These are phyloP conservation scores for Meredithiella fracta DNA, from an alignment of 2,329 filamentous ascomycete species.

Conservation along the genomic window DNA sequence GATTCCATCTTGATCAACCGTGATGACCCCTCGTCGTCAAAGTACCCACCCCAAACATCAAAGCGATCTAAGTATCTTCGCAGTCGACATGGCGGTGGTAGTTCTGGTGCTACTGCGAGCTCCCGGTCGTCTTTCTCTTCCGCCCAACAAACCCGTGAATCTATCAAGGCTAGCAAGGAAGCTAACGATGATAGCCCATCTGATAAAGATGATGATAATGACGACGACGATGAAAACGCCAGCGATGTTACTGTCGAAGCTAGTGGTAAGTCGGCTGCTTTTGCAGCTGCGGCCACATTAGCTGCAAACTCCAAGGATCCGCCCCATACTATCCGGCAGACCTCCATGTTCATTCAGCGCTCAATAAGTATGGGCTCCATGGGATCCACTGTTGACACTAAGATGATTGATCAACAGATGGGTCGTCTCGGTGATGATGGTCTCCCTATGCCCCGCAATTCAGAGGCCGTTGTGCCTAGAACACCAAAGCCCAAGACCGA, in stretches of 20 bases:
- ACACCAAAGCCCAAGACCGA: constrained; percentile 52
- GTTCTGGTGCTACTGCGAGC: background rate
- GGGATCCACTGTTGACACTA: constrained; percentile 48
- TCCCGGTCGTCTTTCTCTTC: background rate
- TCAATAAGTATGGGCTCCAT: constrained; percentile 81
- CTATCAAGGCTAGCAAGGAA: background rate
- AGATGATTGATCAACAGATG: constrained; percentile 25
- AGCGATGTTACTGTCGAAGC: constrained; percentile 56
- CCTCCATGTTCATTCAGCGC: constrained; percentile 28
- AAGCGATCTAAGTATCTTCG: constrained; percentile 13
- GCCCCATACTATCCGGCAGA: constrained; percentile 29
- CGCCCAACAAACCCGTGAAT: background rate
- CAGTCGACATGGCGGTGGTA: constrained; percentile 7
- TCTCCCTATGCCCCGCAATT: constrained; percentile 19
- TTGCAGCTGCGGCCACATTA: constrained; percentile 25
- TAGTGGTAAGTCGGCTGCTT: constrained; percentile 21
- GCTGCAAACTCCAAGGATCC: constrained; percentile 66
- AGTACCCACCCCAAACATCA: constrained; percentile 4
- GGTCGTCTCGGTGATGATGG: constrained; percentile 35
- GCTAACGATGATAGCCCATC: constrained; percentile 22
- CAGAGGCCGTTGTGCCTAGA: constrained; percentile 29
- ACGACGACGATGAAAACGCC: constrained; percentile 44
- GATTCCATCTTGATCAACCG: constrained; percentile 9
- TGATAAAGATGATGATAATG: constrained; percentile 5
- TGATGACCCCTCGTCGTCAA: background rate